A percentile compares a stretch with the other conserved stretches of the same genome.
phyloP scores from a whole-genome alignment of 2,329 filamentous ascomycete genomes.

The Aspergillus luchuensis region DNA sequence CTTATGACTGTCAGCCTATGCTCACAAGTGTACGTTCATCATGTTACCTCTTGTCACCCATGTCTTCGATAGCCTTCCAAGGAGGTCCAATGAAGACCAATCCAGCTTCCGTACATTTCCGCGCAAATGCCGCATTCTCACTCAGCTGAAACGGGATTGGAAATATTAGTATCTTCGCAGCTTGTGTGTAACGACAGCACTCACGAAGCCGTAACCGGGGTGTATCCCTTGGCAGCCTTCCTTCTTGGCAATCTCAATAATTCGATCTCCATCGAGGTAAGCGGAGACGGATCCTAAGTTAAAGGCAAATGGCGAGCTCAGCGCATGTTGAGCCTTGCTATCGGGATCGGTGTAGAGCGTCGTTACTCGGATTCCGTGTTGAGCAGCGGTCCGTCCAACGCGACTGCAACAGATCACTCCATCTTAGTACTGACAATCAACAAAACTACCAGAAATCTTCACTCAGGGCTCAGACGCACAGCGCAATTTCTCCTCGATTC shows the following conservation, averaged over 20 bases:
- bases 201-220: slow-evolving; percentile 85
- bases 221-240: slow-evolving; percentile 89
- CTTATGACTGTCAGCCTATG: slow-evolving; percentile 31
- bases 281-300: slow-evolving; percentile 80
- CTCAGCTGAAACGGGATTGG: slow-evolving; percentile 57
- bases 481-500: slow-evolving; percentile 93
- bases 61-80: slow-evolving; percentile 70
- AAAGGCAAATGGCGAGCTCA: slow-evolving; percentile 78
- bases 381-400: slow-evolving; percentile 82
- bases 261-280: slow-evolving; percentile 91
- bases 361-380: slow-evolving; percentile 88
- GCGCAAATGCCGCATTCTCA: slow-evolving; percentile 89
- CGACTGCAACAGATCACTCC: slow-evolving; percentile 51
- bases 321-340: slow-evolving; percentile 80
- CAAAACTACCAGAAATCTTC: not conserved
- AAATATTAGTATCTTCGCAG: slow-evolving; percentile 5
- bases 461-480: slow-evolving; percentile 48
- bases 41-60: slow-evolving; percentile 81
- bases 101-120: slow-evolving; percentile 83
- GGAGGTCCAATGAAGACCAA: slow-evolving; percentile 94
- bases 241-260: slow-evolving; percentile 83
- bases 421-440: slow-evolving; percentile 6
- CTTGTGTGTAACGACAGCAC: slow-evolving; percentile 20
- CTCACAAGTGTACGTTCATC: not conserved
- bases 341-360: slow-evolving; percentile 96